Evolutionary conservation across 148 eudicot genomes (phyloP), one percentile per base, ranked within the genome.

Genomic region (Rhododendron henanense): DNA sequence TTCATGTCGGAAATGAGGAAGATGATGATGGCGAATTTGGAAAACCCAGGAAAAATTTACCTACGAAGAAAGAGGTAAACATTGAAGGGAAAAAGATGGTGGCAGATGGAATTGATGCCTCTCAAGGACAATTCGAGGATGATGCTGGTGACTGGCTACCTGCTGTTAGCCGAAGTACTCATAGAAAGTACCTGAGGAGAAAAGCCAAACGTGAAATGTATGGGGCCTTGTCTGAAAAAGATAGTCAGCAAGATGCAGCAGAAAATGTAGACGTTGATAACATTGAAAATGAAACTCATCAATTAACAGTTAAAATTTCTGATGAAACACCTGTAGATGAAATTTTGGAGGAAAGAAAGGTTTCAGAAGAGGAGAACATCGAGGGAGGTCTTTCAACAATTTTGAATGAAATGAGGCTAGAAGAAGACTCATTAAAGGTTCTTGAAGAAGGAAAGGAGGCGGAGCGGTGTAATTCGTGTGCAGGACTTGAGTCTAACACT

Each of bases 81-180:
- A 88, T 93, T 78, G 98, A 97, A 47, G 98, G 98, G 25, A 95
- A 96, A 87, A 93, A 90, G 92, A 93, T 92, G 94, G 98, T 96
- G 76, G 98, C 95, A 53, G 91, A 89, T 90, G 99, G 99, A 85
- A 81, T 96, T 84, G 98, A 96, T 92, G 99, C 99, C 83, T 95
- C 99, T 55, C 92, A 87, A 85, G 99, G 99, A 85, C 91, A 92
- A 87, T 45, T 63, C 83, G 92, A 93, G 81, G 94, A 93, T 85
- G 85, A 95, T 87, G 85, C 88, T 50, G 96, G 87, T 91, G 99
- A 93, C 83, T 97, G 95, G 93, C 92, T 79, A 8, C 98, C 99
- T 84, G 99, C 99, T 85, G 98, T 97, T 6, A 92, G 99, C 87
- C 90, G 98, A 88, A 94, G 98, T 87, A 97, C 99, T 78, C 98